phyloP scores from a whole-genome alignment of 1,139 yeast species.

The Meyerozyma athensensis region DNA sequence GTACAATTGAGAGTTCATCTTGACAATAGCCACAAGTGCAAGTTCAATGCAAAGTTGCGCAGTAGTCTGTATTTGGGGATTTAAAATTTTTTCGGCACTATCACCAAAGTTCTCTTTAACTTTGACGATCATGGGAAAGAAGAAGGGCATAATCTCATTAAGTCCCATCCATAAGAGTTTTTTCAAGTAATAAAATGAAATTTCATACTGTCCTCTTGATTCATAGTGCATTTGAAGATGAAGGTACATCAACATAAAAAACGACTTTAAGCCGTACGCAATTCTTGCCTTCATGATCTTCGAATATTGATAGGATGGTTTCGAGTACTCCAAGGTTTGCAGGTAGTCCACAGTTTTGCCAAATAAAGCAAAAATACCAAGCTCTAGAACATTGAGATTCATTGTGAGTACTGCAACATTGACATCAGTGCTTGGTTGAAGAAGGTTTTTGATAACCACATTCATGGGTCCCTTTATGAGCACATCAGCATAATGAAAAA shows the following conservation, averaged over 20 bases:
- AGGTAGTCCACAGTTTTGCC: constrained; percentile 4
- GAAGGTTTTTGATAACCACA: neutral
- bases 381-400: constrained; percentile 1
- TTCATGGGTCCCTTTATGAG: constrained; percentile 3
- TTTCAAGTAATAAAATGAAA: constrained; percentile 33
- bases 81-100: neutral
- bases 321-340: neutral
- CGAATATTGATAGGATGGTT: constrained; percentile 1
- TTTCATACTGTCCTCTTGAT: constrained; percentile 16
- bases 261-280: constrained; percentile 16
- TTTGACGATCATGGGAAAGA: constrained; percentile 29
- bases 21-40: neutral
- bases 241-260: constrained; percentile 33
- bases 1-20: constrained; percentile 1
- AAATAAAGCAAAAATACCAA: neutral
- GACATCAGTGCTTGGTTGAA: neutral
- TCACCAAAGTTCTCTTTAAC: constrained; percentile 13
- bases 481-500: neutral
- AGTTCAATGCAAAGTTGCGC: constrained; percentile 1
- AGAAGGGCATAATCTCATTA: constrained; percentile 37
- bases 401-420: neutral
- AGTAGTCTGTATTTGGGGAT: constrained; percentile 1
- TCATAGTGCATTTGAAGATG: constrained; percentile 40
- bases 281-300: constrained; percentile 3
- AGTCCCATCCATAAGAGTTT: constrained; percentile 28